phyloP scores from a whole-genome alignment of 192 early-diverging fungal genomes.

The Backusella tuberculispora region DNA sequence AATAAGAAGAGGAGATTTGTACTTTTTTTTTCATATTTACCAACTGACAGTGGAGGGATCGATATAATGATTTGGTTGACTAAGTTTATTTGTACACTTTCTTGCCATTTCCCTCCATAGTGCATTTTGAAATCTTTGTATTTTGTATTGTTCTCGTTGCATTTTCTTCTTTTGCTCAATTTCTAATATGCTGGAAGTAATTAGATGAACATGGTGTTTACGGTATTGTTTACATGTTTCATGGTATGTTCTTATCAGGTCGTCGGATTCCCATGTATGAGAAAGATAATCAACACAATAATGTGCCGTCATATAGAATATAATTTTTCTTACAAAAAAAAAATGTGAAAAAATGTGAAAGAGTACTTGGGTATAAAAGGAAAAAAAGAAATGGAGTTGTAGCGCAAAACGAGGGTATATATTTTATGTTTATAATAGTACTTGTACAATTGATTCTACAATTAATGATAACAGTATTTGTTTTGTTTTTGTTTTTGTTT shows the following conservation, averaged over 20 bases:
- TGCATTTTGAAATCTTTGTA: slow-evolving; percentile 43
- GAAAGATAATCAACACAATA: slow-evolving; percentile 41
- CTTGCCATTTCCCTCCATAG: slow-evolving; percentile 45
- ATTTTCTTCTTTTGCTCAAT: neutral
- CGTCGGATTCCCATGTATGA: slow-evolving; percentile 30
- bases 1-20: neutral
- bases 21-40: slow-evolving; percentile 19
- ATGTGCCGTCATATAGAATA: slow-evolving; percentile 20
- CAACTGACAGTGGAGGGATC: slow-evolving; percentile 42
- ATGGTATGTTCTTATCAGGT: slow-evolving; percentile 25
- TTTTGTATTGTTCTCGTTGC: slow-evolving; percentile 28
- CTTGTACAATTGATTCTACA: neutral
- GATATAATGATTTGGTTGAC: slow-evolving; percentile 15
- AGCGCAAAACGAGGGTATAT: slow-evolving; percentile 1
- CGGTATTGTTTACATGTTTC: slow-evolving; percentile 27
- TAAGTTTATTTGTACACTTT: slow-evolving; percentile 22
- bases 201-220: neutral
- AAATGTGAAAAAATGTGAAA: neutral
- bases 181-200: neutral
- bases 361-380: slow-evolving; percentile 12
- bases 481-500: slow-evolving; percentile 9
- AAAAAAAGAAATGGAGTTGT: neutral
- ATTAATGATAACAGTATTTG: neutral
- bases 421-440: neutral
- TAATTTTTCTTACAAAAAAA: neutral